phyloP scores from a whole-genome alignment of 2,329 filamentous ascomycete genomes.

The Fusarium duplospermum region DNA sequence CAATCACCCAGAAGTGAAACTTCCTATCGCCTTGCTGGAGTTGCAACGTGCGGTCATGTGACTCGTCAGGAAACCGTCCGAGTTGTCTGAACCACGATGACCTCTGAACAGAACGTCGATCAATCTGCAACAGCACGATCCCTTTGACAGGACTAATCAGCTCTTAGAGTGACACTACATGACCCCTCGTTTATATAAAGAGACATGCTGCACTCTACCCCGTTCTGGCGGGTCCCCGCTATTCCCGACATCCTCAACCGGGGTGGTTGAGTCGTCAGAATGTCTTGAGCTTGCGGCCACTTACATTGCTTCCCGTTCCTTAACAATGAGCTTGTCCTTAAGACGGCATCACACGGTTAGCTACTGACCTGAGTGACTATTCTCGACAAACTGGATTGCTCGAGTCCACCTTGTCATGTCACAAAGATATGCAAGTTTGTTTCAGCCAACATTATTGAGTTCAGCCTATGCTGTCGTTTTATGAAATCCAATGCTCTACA shows the following conservation, averaged over 20 bases:
- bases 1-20: background rate
- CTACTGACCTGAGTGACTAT: background rate
- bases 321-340: background rate
- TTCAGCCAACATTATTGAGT: background rate
- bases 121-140: constrained; percentile 17
- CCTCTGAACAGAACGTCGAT: constrained; percentile 15
- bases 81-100: background rate
- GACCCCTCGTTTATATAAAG: constrained; percentile 18
- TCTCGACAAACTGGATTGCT: background rate
- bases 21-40: background rate
- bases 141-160: constrained; percentile 5
- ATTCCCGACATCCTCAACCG: constrained; percentile 1
- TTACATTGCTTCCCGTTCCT: background rate
- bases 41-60: background rate
- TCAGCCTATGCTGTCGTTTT: background rate
- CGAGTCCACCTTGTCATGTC: background rate
- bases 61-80: background rate
- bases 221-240: constrained; percentile 6
- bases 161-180: background rate
- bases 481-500: background rate
- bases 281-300: constrained; percentile 3
- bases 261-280: background rate
- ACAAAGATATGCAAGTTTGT: background rate
- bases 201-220: constrained; percentile 15
- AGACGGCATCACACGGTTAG: background rate